These are phyloP conservation scores for Fusarium zealandicum DNA, from an alignment of 2,329 filamentous ascomycete genomes.

Conservation along the genomic window DNA sequence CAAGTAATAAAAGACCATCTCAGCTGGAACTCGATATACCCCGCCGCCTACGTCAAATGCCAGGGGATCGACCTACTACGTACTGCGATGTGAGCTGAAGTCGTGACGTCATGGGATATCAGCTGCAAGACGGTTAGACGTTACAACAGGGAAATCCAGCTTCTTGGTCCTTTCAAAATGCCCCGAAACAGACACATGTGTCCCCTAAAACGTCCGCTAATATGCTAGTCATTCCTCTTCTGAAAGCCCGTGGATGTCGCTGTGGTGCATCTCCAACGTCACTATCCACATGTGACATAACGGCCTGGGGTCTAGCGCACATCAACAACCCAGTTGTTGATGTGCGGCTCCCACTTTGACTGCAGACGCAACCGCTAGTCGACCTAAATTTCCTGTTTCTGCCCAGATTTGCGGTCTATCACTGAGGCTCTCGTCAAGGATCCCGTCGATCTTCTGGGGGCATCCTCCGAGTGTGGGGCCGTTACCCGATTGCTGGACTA, in stretches of 20 bases:
- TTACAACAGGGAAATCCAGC: constrained; percentile 8
- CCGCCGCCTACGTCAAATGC: constrained; percentile 34
- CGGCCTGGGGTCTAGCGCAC: neutral
- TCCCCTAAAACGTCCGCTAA: neutral
- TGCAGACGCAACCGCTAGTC: no score
- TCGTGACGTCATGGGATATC: constrained; percentile 25
- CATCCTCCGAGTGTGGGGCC: constrained; percentile 26
- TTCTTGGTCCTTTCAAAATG: neutral
- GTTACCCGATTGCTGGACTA: constrained; percentile 15
- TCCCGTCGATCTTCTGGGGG: constrained; percentile 22
- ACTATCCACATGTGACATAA: constrained; percentile 24
- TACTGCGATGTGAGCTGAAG: neutral
- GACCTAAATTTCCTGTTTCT: constrained; percentile 23
- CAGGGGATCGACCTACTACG: constrained; percentile 2
- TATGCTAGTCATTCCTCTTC: neutral
- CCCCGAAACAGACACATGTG: neutral
- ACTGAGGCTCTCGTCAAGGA: constrained; percentile 25
- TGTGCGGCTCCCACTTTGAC: neutral
- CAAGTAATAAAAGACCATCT: neutral
- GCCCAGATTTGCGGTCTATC: neutral
- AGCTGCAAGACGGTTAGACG: constrained; percentile 12
- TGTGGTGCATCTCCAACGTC: constrained; percentile 13
- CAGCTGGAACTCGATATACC: constrained; percentile 21
- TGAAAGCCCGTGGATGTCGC: neutral
- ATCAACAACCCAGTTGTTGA: neutral